A percentile compares a stretch with the other conserved stretches of the same genome.
Evolutionary conservation across 2,329 filamentous ascomycete genomes (phyloP).

Genomic region (Neospermospora avenae): DNA sequence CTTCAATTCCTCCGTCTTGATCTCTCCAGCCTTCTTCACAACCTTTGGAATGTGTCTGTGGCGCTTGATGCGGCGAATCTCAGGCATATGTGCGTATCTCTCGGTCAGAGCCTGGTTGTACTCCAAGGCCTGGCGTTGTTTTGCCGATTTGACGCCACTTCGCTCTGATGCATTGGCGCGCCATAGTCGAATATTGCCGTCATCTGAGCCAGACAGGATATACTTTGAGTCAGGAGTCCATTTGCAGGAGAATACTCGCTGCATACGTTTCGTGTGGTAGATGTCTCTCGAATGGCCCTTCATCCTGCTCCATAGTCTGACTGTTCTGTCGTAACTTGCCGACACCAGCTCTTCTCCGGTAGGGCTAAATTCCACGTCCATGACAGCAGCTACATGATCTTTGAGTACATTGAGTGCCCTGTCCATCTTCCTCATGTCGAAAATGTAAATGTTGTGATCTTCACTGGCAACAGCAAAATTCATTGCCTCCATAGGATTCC

Average conservation of each 20-base stretch:
- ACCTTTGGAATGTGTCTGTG: slow-evolving; percentile 90
- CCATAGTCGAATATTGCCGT: slow-evolving; percentile 90
- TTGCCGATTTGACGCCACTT: slow-evolving; percentile 79
- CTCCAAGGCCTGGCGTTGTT: slow-evolving; percentile 83
- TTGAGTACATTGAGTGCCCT: slow-evolving; percentile 86
- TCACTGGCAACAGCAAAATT: slow-evolving; percentile 92
- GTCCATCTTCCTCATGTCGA: slow-evolving; percentile 90
- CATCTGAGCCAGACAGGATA: slow-evolving; percentile 85
- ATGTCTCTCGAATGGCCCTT: slow-evolving; percentile 85
- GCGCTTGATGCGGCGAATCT: slow-evolving; percentile 83
- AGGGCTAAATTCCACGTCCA: slow-evolving; percentile 94
- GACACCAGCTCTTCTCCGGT: slow-evolving; percentile 92
- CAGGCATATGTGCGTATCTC: slow-evolving; percentile 92
- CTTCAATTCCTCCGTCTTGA: slow-evolving; percentile 85
- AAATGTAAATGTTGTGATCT: slow-evolving; percentile 64
- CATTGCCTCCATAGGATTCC: slow-evolving; percentile 97
- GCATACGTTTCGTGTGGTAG: slow-evolving; percentile 98
- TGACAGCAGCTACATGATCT: slow-evolving; percentile 85
- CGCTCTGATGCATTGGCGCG: slow-evolving; percentile 79
- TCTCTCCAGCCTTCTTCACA: slow-evolving; percentile 93
- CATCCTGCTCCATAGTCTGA: slow-evolving; percentile 79
- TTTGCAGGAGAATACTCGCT: slow-evolving; percentile 79
- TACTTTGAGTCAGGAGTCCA: slow-evolving; percentile 92
- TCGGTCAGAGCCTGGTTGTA: slow-evolving; percentile 84
- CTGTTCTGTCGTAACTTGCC: slow-evolving; percentile 82